Evolutionary conservation across 139 green algal species (phyloP), one percentile per base, ranked within the genome.

Genomic region (Marvania coccoides): DNA sequence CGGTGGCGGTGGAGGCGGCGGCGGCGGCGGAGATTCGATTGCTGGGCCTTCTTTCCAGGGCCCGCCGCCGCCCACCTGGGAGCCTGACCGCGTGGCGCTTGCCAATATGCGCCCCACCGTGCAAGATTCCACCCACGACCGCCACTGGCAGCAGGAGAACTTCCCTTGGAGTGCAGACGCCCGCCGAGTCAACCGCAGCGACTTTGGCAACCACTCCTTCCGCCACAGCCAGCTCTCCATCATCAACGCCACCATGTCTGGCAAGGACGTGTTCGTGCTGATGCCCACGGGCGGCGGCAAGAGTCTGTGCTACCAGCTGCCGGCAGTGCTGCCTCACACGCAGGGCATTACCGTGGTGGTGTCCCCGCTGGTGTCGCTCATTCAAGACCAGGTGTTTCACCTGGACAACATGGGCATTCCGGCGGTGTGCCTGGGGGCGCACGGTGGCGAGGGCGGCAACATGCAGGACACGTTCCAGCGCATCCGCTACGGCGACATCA

Each of bases 251-350:
- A 87, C 84, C 3, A 58, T 95, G 63, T 69, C 64, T 5, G 54
- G 63, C 4, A 64, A 69, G 24, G 88, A 95, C 75, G 73, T 83
- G n/a, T 94, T 94, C 66, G 88, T 95, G 36, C 74, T 95, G 24
- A 95, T 95, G 88, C 88, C 88, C 3, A 95, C 88, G 10, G 82
- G 84, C 29, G 85, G 86, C 46, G 84, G 87, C 59, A 91, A 92
- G 74, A 76, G 45, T 36, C 61, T 91, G 46, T 89, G 78, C 72
- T 95, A 95, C 71, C 85, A 93, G 81, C 70, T 95, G 58, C 88
- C 84, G 2, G 80, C 84, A 4, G 24, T 93, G 13, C 33, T 89
- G n/a, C 55, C 29, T 7, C 2, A 48, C 1, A n/a, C n/a, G n/a
- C n/a, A n/a, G n/a, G 83, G 79, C 10, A 72, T 95, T 33, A 94